These are phyloP conservation scores for Aspergillus cristatus DNA, from an alignment of 495 filamentous ascomycete species.

Conservation along the genomic window DNA sequence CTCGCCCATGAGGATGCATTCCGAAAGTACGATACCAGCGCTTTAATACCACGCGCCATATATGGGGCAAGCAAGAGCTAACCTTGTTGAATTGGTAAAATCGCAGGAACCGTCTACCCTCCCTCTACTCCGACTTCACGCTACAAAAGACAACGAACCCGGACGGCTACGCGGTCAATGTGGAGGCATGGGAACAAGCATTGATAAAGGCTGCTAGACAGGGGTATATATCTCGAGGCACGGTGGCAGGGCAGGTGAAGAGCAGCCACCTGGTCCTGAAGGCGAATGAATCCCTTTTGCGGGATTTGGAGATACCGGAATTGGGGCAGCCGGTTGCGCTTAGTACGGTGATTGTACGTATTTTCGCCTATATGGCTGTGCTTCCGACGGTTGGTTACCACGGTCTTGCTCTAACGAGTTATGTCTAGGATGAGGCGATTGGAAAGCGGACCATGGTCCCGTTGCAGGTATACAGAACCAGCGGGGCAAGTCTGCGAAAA, in stretches of 20 bases:
- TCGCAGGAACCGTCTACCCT: conserved; percentile 71
- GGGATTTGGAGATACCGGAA: conserved; percentile 63
- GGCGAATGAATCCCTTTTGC: conserved; percentile 58
- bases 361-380: background rate
- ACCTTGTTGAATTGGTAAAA: background rate
- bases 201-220: conserved; percentile 57
- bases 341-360: conserved; percentile 60
- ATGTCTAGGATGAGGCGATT: conserved; percentile 55
- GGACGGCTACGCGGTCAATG: conserved; percentile 80
- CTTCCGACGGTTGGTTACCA: background rate
- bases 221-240: conserved; percentile 47
- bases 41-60: background rate
- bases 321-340: conserved; percentile 80
- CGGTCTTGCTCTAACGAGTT: background rate
- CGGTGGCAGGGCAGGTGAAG: conserved; percentile 14
- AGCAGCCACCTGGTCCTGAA: conserved; percentile 49
- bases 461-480: conserved; percentile 50
- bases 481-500: conserved; percentile 40
- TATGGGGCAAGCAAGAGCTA: background rate
- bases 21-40: conserved; percentile 38
- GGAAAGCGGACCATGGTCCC: conserved; percentile 58
- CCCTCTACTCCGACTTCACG: conserved; percentile 90
- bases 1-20: conserved; percentile 55
- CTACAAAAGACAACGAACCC: conserved; percentile 73
- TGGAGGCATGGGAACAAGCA: conserved; percentile 71